Evolutionary conservation across 2,329 filamentous ascomycete genomes (phyloP).

Genomic region (Fusarium lyarnte): DNA sequence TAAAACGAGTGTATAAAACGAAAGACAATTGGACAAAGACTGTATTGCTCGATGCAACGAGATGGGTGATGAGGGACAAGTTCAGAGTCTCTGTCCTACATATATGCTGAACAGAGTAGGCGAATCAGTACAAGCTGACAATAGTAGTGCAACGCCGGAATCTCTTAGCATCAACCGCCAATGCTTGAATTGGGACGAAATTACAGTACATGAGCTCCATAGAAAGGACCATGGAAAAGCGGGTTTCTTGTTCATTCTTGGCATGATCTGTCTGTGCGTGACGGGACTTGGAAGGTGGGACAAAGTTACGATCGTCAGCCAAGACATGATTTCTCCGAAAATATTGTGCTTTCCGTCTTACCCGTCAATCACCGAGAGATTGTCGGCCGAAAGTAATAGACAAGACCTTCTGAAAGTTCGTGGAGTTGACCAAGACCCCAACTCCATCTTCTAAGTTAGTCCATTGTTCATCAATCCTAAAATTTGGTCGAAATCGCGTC

Average conservation of each 20-base stretch:
- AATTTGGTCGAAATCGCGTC: neutral
- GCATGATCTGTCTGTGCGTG: neutral
- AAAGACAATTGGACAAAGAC: neutral
- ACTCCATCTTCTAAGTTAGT: neutral
- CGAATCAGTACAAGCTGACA: neutral
- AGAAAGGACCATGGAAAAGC: conserved; percentile 1
- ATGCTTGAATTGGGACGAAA: neutral
- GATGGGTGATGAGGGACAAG: neutral
- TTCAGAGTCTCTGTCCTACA: neutral
- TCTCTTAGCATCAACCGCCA: neutral
- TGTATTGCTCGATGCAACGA: neutral
- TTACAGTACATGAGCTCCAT: conserved; percentile 3
- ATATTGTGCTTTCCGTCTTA: neutral
- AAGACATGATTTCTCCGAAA: neutral
- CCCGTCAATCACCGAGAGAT: too few species aligned
- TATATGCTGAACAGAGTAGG: neutral
- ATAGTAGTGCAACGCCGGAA: too few species aligned
- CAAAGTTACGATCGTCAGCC: conserved; percentile 1
- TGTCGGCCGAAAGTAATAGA: neutral
- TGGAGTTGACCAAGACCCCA: too few species aligned
- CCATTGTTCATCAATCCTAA: neutral
- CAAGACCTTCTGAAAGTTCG: neutral
- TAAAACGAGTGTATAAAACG: neutral
- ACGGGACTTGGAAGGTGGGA: neutral
- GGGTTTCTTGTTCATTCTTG: neutral